Conservation (phyloP, 75 land plant genomes). For the Ceratopteris richardii region DNA sequence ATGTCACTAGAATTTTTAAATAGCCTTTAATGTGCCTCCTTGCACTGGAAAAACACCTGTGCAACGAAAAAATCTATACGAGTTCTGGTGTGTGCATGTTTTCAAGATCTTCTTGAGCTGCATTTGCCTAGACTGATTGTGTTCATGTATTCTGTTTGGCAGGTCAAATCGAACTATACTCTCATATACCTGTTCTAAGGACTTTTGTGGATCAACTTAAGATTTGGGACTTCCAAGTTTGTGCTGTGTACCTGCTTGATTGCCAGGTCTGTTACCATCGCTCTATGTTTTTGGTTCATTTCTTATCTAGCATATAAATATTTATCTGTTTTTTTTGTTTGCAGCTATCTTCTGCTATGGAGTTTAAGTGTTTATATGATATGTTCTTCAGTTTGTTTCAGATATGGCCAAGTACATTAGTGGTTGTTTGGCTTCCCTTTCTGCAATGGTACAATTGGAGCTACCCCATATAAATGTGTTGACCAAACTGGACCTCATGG, state of each 20-base stretch:
- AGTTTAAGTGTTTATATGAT: no score
- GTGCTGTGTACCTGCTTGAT: slow-evolving; percentile 97
- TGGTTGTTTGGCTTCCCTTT: slow-evolving; percentile 96
- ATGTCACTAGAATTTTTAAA: no score
- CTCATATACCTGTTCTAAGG: slow-evolving; percentile 80
- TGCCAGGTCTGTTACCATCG: slow-evolving; percentile 63
- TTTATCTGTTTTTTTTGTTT: no score
- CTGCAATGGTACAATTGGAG: slow-evolving; percentile 97
- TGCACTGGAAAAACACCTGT: no score
- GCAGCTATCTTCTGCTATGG: no score
- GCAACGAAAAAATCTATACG: no score
- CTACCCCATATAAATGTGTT: slow-evolving; percentile 89
- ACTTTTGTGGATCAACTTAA: slow-evolving; percentile 91
- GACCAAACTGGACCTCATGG: slow-evolving; percentile 91
- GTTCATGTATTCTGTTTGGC: slow-evolving; percentile 1
- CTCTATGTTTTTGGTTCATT: no score
- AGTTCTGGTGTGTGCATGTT: no score
- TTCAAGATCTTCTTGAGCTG: no score
- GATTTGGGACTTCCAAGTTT: slow-evolving; percentile 83
- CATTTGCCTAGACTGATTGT: no score
- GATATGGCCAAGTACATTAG: slow-evolving; percentile 98
- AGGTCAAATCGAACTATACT: slow-evolving; percentile 97
- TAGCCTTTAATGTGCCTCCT: no score
- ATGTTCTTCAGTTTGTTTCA: slow-evolving; percentile 65
- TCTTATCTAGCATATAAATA: no score